Base-by-base conservation (phyloP, 1,284 basidiomycete genomes). In the Exsudoporus floridanus region DNA sequence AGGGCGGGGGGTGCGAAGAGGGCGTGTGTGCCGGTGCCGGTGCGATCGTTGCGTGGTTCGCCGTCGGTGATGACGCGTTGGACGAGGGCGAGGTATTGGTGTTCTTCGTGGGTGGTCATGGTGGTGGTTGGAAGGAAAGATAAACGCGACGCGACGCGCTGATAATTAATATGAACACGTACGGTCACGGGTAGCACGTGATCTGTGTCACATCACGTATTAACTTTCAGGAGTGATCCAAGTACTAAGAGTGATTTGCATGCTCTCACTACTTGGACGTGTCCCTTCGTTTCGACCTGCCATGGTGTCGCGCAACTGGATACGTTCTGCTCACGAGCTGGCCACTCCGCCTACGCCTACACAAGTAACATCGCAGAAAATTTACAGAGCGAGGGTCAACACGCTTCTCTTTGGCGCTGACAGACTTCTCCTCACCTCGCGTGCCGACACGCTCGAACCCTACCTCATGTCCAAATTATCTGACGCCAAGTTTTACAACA, bases 1-100 rank as follows among this genome's bases (percentile, higher is more conserved):
- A 98, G 76, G 18, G 86, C 80, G 8, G 87, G 90, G 6, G 94
- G 94, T 0, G 93, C 94, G 66, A 98, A 98, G 67, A 95, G 70
- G 43, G 94, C 88, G 55, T 92, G 74, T 9, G 94, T 96, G 46
- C 94, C 94, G 0, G 94, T 97, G 14, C 94, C 94, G 0, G 94
- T 97, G 46, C 94, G 86, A 68, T 98, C 94, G 49, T 88, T 83
- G 27, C 94, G 84, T 5, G 73, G 59, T 55, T 92, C 90, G 13
- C 94, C 94, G 0, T 77, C 77, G 31, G 82, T 74, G 48, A 97
- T 79, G 57, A 94, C 88, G 56, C 78, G 78, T 54, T 80, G 73
- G 54, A 97, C 91, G 58, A 98, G 83, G 54, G 82, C 71, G 35
- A 96, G 83, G 70, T 97, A 97, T 70, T 96, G 92, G 47, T 82